phyloP scores from a whole-genome alignment of 257 asterid species.

The Nicotiana tabacum region DNA sequence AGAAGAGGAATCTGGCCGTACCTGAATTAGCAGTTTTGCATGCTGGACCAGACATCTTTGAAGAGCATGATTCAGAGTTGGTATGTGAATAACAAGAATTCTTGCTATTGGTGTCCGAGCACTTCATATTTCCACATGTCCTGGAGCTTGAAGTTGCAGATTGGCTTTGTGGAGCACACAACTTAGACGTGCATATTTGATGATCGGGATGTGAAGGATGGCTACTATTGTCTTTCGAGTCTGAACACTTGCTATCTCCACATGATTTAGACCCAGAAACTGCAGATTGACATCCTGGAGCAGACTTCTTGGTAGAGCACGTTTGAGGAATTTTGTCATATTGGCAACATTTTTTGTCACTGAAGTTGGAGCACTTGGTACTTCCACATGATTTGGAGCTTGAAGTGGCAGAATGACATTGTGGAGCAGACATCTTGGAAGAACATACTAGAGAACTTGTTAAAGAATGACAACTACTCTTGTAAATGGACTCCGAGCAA shows the following conservation, averaged over 20 bases:
- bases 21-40: not conserved
- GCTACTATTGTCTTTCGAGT: not conserved
- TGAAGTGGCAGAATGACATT: not conserved
- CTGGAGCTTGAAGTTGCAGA: not conserved
- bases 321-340: not conserved
- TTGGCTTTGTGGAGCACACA: constrained; percentile 2
- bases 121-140: not conserved
- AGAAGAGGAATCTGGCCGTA: not conserved
- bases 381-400: not conserved
- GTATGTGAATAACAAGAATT: not conserved
- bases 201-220: not conserved
- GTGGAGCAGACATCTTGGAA: not conserved
- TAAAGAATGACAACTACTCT: not conserved
- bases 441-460: not conserved
- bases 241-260: not conserved
- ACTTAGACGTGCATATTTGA: not conserved
- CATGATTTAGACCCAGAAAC: constrained; percentile 7
- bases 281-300: not conserved
- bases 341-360: not conserved
- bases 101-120: not conserved
- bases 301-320: not conserved
- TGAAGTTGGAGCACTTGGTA: not conserved
- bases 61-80: not conserved
- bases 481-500: not conserved
- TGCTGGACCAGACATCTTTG: not conserved